Evolutionary conservation across 129 eudicot species (phyloP), one percentile per base, ranked within the genome.

Genomic region (Kitagawia praeruptora): DNA sequence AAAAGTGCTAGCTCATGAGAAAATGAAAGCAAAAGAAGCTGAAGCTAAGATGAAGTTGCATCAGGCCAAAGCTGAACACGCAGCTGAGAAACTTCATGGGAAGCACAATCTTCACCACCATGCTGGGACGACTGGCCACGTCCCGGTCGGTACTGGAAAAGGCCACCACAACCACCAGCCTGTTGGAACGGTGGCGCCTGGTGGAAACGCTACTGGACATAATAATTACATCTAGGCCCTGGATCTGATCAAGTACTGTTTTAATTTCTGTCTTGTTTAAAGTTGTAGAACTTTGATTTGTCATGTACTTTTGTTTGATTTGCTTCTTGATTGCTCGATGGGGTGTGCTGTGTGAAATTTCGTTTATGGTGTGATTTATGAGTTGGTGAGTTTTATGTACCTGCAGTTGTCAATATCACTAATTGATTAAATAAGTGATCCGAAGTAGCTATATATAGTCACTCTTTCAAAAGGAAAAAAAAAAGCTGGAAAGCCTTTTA

Each of bases 21-120:
- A 77, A 13, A 72, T 89, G 72, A 88, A 92, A 82, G 96, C 91
- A 0, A 92, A 89, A 67, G 98, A 93, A 80, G 92, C 92, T 0
- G 92, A 89, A 66, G 96, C 98, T 3, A 90, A 90, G 76, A 85
- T 86, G 96, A 84, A 84, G 41, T 77, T 93, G 78, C 98, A 93
- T 37, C 61, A 70, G 3, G 87, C 86, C 8, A 90, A 93, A 75
- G 98, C 98, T 6, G 79, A 83, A 2, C 89, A 90, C 53, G 88
- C 88, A 4, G 91, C 89, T 2, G 96, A 93, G 75, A 90, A 89
- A 67, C 61, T 87, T 64, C 85, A 85, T n/a, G 92, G 87, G 4
- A 83, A 87, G 73, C 89, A 40, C 76, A 44, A 67, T 28, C 71
- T 10, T 13, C 77, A 64, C 18, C 77, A 46, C 46, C 40, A 25